Base-by-base conservation (phyloP, 306 rosid genomes). In the Oemleria cerasiformis region DNA sequence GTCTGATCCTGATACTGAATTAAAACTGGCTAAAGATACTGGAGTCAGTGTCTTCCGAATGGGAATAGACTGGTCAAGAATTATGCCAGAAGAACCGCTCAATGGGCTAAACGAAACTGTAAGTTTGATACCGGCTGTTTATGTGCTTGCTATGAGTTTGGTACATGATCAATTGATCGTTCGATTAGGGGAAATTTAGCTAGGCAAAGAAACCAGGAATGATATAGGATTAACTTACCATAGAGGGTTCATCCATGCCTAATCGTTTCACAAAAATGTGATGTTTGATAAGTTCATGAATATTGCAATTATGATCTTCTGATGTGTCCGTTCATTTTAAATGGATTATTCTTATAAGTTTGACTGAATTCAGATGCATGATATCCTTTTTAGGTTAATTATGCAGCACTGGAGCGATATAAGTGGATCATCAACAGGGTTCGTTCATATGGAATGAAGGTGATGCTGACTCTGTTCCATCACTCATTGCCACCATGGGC, bases 401-500 rank as follows among this genome's bases (percentile, higher is more conserved):
- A 76, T 81, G 98, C 96, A 65, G 97, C 98, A 8, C 74, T 94
- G 86, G 98, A 94, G 82, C 96, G 95, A 50, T 94, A 94, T 75
- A 94, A 84, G 79, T 94, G 98, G 98, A 91, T 91, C 62, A 87
- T 94, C 83, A 86, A 80, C 64, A 89, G 87, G 84, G 90, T 81
- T 74, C 90, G 70, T 41, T 91, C 96, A 30, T 73, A 86, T 73
- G 98, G 97, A 78, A 94, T 94, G 98, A 94, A 94, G 82, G 98
- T 94, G 78, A 87, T 91, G 98, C 86, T 94, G 71, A 94, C 98
- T 68, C 90, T 94, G 71, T 94, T 94, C 71, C 98, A 94, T 86
- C 98, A 94, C 75, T 94, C 98, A 42, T 84, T 94, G 69, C 98
- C 98, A 49, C 90, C 98, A 14, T 85, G 87, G 99, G 96, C 99